Conservation (phyloP, 192 early-diverging fungal genomes). For the Umbelopsis sp. region DNA sequence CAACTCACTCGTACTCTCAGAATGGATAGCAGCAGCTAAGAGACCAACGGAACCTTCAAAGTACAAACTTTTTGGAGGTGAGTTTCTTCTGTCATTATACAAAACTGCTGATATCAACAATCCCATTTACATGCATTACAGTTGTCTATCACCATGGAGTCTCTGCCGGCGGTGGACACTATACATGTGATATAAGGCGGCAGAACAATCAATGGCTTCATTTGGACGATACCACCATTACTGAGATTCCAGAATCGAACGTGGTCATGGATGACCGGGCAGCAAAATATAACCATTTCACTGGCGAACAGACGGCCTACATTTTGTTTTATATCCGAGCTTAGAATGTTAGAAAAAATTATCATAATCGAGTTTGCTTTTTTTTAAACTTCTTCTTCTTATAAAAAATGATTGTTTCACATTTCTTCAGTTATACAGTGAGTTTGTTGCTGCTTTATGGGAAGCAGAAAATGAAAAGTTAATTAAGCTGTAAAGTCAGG, state of each 20-base stretch:
- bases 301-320: conserved; percentile 71
- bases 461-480: too few relatives aligned
- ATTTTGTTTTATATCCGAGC: conserved; percentile 74
- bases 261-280: conserved; percentile 53
- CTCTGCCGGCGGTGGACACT: conserved; percentile 90
- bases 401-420: too few relatives aligned
- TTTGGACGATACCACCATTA: conserved; percentile 88
- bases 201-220: conserved; percentile 82
- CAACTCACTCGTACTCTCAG: conserved; percentile 29
- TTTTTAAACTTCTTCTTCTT: too few relatives aligned
- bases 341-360: conserved; percentile 22
- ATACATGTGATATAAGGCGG: conserved; percentile 90
- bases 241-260: conserved; percentile 53
- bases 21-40: conserved; percentile 63
- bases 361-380: conserved; percentile 12
- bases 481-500: too few relatives aligned
- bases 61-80: conserved; percentile 79
- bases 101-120: background rate
- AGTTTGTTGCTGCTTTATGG: too few relatives aligned
- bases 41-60: conserved; percentile 45
- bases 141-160: conserved; percentile 97
- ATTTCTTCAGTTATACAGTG: too few relatives aligned
- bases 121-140: conserved; percentile 33
- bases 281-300: conserved; percentile 28
- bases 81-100: background rate